phyloP scores from a whole-genome alignment of 2,329 filamentous ascomycete species.

The Phaeoacremonium minimum region DNA sequence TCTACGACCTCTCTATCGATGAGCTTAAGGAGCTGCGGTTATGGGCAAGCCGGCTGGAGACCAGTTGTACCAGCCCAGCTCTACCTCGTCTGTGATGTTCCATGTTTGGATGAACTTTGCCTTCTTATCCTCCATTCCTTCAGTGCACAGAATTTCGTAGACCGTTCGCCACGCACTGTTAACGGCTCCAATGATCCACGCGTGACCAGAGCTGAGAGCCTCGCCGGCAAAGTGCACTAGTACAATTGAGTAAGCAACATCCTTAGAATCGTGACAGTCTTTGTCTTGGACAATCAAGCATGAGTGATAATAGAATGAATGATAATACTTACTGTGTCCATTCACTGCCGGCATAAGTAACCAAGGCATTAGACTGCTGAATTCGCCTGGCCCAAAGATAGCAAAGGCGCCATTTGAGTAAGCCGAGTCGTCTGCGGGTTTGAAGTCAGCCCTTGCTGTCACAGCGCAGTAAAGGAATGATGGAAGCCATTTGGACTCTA shows the following conservation, averaged over 20 bases:
- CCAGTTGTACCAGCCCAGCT: conserved; percentile 17
- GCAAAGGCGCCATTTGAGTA: conserved; percentile 17
- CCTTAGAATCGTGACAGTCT: too few species aligned
- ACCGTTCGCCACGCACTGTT: conserved; percentile 18
- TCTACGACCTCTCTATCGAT: conserved; percentile 2
- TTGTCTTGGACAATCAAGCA: too few species aligned
- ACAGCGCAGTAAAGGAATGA: too few species aligned
- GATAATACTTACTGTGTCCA: too few species aligned
- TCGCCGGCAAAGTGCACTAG: conserved; percentile 20
- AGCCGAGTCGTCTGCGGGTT: conserved; percentile 14
- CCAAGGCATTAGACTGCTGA: conserved; percentile 13
- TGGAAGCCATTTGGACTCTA: too few species aligned
- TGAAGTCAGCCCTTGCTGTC: too few species aligned
- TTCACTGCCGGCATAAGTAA: conserved; percentile 15
- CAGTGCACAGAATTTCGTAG: conserved; percentile 11
- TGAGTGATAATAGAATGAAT: too few species aligned
- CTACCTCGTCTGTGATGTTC: conserved; percentile 13
- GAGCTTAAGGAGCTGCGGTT: conserved; percentile 17
- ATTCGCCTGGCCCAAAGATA: conserved; percentile 17
- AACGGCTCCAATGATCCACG: conserved; percentile 19
- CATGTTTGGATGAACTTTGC: conserved; percentile 12
- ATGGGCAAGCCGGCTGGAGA: conserved; percentile 7
- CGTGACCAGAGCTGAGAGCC: conserved; percentile 17
- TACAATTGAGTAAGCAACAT: too few species aligned
- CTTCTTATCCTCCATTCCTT: conserved; percentile 13